Base-by-base conservation (phyloP, 306 rosid species). In the Castanea sativa region DNA sequence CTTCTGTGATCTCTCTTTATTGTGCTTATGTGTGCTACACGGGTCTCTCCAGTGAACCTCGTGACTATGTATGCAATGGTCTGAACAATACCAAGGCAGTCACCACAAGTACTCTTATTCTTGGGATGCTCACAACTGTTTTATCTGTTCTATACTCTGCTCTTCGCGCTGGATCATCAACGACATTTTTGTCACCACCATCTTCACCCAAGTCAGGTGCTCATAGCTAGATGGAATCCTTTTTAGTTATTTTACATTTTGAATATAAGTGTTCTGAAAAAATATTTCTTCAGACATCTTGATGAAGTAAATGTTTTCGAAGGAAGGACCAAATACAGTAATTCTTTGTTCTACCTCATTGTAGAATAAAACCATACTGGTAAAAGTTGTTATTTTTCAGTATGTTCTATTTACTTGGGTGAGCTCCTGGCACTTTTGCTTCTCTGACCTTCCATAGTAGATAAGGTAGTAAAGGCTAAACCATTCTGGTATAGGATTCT, bases 111-210 rank as follows among this genome's bases (percentile, higher is more conserved):
- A 91, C 98, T 30, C 92, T 93, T 10, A 73, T 95, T 83, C 97
- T 95, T 79, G 99, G 99, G 81, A 81, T 95, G 98, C 85, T 87
- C 45, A 95, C 97, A 2, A 95, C 99, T 3, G 84, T 95, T 75
- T 85, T 95, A 72, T 93, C 99, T 30, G 97, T 95, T 82, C 68
- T 95, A 81, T 95, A 95, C 85, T 95, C 97, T 15, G 99, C 99
- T 38, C 81, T 95, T 73, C 98, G 99, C 23, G 98, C 98, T 71
- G 99, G 99, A 71, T 95, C 98, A 81, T 95, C 99, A 6, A 91
- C 91, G 41, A 79, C 97, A 38, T 93, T 95, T 85, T 78, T 95
- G 23, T 95, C 98, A 14, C 99, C 98, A 33, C 90, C 96, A 55
- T 88, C 98, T 81, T 95, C 99, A 73, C 97, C 97, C 23, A 95